Percentiles rank a stretch among this genome's conserved stretches.
Conservation (phyloP, 2,329 filamentous ascomycete genomes). For the Dactylellina sp. region DNA sequence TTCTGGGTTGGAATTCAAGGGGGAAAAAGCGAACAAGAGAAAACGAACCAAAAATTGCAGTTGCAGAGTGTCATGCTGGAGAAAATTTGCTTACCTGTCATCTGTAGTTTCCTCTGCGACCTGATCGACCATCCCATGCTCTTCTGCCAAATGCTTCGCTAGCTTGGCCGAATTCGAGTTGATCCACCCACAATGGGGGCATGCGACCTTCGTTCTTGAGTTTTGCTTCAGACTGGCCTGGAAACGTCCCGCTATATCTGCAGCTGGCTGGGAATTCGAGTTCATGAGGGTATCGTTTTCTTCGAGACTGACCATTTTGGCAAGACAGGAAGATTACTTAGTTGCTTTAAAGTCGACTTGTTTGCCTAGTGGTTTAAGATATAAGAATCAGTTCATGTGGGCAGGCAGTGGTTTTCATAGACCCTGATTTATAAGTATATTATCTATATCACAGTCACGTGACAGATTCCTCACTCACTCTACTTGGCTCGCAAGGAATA, state of each 20-base stretch:
- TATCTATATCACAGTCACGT: neutral
- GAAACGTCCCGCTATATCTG: slow-evolving; percentile 16
- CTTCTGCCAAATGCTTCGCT: slow-evolving; percentile 25
- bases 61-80: no score
- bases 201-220: slow-evolving; percentile 19
- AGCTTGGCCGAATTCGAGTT: slow-evolving; percentile 12
- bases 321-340: no score
- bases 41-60: neutral
- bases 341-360: no score
- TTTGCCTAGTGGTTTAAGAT: no score
- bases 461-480: slow-evolving; percentile 2
- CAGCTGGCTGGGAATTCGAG: neutral
- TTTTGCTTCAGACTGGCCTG: slow-evolving; percentile 22
- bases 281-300: slow-evolving; percentile 4
- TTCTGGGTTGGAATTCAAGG: neutral
- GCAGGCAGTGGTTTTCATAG: no score
- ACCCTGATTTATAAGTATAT: no score
- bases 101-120: neutral
- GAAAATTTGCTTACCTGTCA: slow-evolving; percentile 23
- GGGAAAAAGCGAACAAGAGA: neutral
- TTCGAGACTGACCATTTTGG: no score
- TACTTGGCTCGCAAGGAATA: slow-evolving; percentile 5
- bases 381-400: no score
- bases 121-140: slow-evolving; percentile 21
- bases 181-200: slow-evolving; percentile 23